Conservation (phyloP, 305 asterid species). For the Fraxinus ornus region DNA sequence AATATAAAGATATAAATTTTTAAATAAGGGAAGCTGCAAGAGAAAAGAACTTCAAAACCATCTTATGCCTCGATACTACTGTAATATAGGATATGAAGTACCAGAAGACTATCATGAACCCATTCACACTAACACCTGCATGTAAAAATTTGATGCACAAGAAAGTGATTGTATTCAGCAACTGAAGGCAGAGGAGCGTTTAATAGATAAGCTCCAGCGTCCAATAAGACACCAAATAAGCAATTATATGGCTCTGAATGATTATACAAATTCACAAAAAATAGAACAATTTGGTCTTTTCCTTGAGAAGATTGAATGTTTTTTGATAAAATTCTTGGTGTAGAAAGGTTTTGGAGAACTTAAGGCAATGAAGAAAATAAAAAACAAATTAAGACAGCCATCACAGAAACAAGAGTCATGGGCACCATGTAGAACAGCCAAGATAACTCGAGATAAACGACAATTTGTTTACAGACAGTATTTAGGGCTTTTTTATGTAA, state of each 20-base stretch:
- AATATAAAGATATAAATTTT: constrained; percentile 4
- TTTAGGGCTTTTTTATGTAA: not conserved
- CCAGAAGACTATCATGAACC: not conserved
- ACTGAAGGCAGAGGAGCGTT: not conserved
- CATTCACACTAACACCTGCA: not conserved
- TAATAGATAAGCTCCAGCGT: not conserved
- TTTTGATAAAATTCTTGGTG: not conserved
- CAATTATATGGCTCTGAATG: not conserved
- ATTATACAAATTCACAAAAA: not conserved
- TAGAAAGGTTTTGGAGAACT: not conserved
- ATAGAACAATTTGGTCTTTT: not conserved
- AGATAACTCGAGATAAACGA: not conserved
- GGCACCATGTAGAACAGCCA: not conserved
- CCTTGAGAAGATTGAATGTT: not conserved
- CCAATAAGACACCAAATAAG: not conserved
- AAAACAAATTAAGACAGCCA: not conserved
- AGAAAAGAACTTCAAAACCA: not conserved
- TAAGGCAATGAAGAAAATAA: not conserved
- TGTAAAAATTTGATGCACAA: not conserved
- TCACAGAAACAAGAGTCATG: not conserved
- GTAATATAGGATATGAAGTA: not conserved
- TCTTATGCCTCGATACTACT: not conserved
- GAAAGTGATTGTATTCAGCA: not conserved
- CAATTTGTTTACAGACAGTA: not conserved
- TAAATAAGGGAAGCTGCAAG: not conserved